Evolutionary conservation across 2,329 filamentous ascomycete genomes (phyloP).

Genomic region (Neopestalotiopsis sp.): DNA sequence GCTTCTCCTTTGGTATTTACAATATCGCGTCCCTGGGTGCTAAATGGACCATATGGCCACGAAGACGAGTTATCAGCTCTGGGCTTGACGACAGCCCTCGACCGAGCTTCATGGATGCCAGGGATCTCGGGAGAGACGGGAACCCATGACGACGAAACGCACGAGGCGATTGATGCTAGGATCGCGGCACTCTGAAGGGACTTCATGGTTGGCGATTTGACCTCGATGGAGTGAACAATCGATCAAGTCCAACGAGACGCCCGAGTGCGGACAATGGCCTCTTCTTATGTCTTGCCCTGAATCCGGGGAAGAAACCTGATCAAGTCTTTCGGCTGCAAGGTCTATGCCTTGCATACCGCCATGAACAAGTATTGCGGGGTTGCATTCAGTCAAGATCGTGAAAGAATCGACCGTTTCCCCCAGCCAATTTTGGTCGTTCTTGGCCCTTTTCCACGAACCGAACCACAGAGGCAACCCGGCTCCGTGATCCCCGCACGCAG

Average conservation of each 20-base stretch:
- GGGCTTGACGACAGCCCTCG: not conserved
- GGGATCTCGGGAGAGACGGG: slow-evolving; percentile 1
- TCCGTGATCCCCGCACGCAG: slow-evolving; percentile 13
- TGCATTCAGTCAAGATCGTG: slow-evolving; percentile 10
- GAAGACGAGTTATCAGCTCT: slow-evolving; percentile 8
- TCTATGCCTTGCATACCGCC: not conserved
- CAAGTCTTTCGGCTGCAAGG: not conserved
- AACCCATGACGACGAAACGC: slow-evolving; percentile 4
- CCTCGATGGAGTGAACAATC: not conserved
- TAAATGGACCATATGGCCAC: slow-evolving; percentile 47
- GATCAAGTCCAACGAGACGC: no score
- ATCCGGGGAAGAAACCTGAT: not conserved
- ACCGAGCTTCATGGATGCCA: not conserved
- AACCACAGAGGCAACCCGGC: not conserved
- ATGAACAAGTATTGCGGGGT: not conserved
- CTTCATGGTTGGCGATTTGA: slow-evolving; percentile 11
- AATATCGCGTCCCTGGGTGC: slow-evolving; percentile 43
- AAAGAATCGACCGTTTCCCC: not conserved
- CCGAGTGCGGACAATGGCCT: not conserved
- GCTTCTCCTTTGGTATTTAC: slow-evolving; percentile 42
- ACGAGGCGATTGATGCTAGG: slow-evolving; percentile 6
- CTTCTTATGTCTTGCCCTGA: not conserved
- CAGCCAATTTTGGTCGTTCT: not conserved
- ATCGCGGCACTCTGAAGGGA: not conserved
- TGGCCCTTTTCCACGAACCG: not conserved